These are phyloP conservation scores for Pilaira anomala DNA, from an alignment of 192 early-diverging fungal species.

Conservation along the genomic window DNA sequence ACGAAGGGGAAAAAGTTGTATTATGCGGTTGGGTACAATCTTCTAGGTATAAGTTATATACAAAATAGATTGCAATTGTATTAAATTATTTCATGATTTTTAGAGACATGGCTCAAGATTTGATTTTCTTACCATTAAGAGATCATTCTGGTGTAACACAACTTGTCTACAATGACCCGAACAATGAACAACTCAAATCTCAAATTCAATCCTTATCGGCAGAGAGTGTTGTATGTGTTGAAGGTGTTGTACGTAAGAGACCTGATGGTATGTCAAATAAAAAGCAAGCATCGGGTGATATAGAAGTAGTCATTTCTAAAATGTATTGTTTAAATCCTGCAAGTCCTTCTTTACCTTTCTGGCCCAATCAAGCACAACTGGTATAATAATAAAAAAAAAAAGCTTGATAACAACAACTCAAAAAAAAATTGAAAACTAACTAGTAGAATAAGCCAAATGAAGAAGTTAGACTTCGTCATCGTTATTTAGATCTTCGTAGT, in stretches of 20 bases:
- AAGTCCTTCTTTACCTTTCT: conserved; percentile 56
- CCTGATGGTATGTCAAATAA: conserved; percentile 47
- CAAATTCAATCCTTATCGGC: conserved; percentile 53
- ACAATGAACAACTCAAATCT: conserved; percentile 19
- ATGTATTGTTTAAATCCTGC: conserved; percentile 71
- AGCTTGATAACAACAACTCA: neutral
- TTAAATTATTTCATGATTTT: neutral
- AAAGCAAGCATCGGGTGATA: conserved; percentile 52
- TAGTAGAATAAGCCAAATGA: conserved; percentile 64
- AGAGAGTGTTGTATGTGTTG: conserved; percentile 71
- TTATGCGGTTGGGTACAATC: conserved; percentile 76
- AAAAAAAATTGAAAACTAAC: neutral
- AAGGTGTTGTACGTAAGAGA: conserved; percentile 61
- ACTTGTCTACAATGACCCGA: conserved; percentile 47
- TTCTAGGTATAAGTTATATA: conserved; percentile 42
- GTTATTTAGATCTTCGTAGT: conserved; percentile 83
- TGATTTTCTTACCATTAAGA: conserved; percentile 76
- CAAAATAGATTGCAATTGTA: neutral
- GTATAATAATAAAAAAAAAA: too few relatives aligned
- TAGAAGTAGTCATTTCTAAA: conserved; percentile 66
- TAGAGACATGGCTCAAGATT: conserved; percentile 65
- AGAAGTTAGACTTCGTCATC: conserved; percentile 68
- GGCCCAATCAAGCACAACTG: conserved; percentile 48
- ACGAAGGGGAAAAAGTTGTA: conserved; percentile 63
- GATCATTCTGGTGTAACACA: conserved; percentile 77